Base-by-base conservation (phyloP, 108 stramenopile genomes). In the Fragilariopsis cylindrus region DNA sequence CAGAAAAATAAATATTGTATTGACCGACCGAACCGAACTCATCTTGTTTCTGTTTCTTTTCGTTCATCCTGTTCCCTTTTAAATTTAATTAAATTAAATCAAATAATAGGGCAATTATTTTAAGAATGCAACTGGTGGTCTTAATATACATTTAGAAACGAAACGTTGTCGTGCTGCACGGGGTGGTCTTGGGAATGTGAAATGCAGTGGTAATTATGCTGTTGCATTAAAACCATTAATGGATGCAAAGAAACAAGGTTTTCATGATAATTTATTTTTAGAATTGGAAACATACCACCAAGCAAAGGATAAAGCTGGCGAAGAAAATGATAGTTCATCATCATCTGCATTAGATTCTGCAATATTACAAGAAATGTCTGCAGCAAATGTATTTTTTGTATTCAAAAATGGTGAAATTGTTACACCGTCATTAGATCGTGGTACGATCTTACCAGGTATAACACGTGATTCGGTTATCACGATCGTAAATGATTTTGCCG, bases 311-410 rank as follows among this genome's bases (percentile, higher is more conserved):
- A 60, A 7, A 44, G 62, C 40, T 44, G 30, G 30, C 30, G 62
- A 57, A 45, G 80, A 79, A 21, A 65, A 70, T 12, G 30, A 2
- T 30, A 2, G 30, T 30, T 30, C 30, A 30, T 30, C 30, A 30
- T 30, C 30, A 30, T 30, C 30, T 30, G 30, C 62, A n/a, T 76
- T 87, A 56, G 71, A 75, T 6, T 57, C 78, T 18, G 92, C 92
- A 6, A 79, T 90, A 46, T 21, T 94, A 19, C 90, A 94, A 75
- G 93, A 94, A 77, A 81, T 92, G 73, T 85, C 84, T 40, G 93
- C 93, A 1, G 90, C 89, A 52, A 94, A 94, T 71, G 78, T 94
- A 39, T 94, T 94, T 73, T 79, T 92, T 50, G 93, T 94, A 4
- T 72, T 94, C 15, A 87, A 86, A 55, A 86, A 85, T 47, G 90